A percentile compares a stretch with the other conserved stretches of the same genome.
These are phyloP conservation scores for Gypsophila paniculata DNA, from an alignment of 179 eudicot genomes.

Conservation along the genomic window DNA sequence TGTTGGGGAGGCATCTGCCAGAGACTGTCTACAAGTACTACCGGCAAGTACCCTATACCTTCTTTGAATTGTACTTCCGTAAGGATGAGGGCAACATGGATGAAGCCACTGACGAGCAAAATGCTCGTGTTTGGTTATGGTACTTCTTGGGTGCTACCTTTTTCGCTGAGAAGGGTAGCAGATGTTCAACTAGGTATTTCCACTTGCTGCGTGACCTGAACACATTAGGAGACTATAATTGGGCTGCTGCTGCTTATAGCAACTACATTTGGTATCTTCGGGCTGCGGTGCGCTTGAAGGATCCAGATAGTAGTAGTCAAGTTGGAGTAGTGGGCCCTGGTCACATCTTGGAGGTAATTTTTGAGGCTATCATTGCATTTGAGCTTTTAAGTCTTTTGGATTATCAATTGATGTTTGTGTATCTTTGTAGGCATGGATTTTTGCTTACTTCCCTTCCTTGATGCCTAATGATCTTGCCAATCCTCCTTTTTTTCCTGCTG, in stretches of 20 bases:
- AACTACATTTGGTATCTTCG: background rate
- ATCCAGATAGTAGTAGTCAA: background rate
- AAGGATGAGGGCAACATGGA: background rate
- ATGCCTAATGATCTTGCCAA: background rate
- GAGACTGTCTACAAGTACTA: background rate
- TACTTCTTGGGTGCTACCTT: background rate
- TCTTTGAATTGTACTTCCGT: background rate
- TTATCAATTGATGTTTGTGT: background rate
- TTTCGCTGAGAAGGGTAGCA: background rate
- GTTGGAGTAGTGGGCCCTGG: background rate
- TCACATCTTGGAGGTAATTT: background rate
- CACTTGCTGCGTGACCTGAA: background rate
- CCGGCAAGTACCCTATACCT: background rate
- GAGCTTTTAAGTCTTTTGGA: background rate
- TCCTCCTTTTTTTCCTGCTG: background rate
- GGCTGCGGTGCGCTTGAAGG: background rate
- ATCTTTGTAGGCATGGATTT: background rate
- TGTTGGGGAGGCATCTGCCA: background rate
- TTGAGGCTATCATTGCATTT: background rate
- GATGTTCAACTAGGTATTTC: background rate
- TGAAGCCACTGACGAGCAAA: background rate
- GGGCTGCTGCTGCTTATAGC: background rate
- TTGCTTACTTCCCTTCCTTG: background rate
- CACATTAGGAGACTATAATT: background rate
- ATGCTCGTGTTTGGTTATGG: background rate